Base-by-base conservation (phyloP, 2,329 filamentous ascomycete genomes). In the Fusarium phyllophilum region DNA sequence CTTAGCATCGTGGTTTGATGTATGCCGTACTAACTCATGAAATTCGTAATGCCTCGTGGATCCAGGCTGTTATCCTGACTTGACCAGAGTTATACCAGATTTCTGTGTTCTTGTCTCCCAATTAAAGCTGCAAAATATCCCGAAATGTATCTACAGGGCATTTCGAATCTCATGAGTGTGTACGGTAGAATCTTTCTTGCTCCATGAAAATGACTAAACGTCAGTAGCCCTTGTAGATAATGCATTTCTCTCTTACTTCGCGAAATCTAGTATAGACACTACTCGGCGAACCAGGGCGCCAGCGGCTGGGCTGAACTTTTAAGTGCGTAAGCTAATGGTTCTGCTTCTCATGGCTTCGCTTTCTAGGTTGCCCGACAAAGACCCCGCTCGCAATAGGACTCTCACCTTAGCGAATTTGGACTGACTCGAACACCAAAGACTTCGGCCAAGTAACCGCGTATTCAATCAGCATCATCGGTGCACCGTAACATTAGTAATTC, bases 321-420 rank as follows among this genome's bases (percentile, higher is more conserved):
- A 15, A 20, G 9, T 4, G 8, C 3, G 0, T 24, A 4, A 8
- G 8, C 17, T 6, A 11, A 20, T 6, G 10, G 3, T 20, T 11
- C 12, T 34, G 8, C 17, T 34, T 34, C 4, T 6, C 4, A 11
- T 34, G 6, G 0, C n/a, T 3, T 51, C 3, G 12, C 17, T 34
- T 20, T 8, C 13, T 8, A n/a, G 4, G 26, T 51, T 14, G 17
- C 4, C n/a, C 17, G 8, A 14, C 17, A 11, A 12, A 4, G 12
- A n/a, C 22, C 11, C 14, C 22, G 8, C 8, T 24, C 12, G 17
- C 12, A 18, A 11, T 20, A 14, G 2, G 4, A 10, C 10, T 14
- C 6, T 24, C 5, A 24, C 22, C 8, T 15, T 8, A 8, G 31
- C 10, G n/a, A 15, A 24, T 24, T 20, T 20, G 12, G 8, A 18